phyloP scores from a whole-genome alignment of 495 filamentous ascomycete species.

The Amniculicola lignicola region DNA sequence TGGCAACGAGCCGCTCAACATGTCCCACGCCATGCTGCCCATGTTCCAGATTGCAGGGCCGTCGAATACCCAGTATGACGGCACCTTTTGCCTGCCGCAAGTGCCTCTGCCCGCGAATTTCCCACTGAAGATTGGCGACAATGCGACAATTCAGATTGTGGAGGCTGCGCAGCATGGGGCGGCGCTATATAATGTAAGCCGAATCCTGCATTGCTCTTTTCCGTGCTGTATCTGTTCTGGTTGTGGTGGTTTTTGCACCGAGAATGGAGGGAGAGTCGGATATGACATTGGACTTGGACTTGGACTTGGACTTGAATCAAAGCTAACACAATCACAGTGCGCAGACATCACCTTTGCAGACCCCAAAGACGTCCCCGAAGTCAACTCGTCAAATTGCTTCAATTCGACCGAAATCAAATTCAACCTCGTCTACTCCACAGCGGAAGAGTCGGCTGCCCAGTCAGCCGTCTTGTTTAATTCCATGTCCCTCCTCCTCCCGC shows the following conservation, averaged over 20 bases:
- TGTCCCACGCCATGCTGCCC: constrained; percentile 78
- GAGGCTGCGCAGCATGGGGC: constrained; percentile 89
- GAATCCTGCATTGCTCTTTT: background rate
- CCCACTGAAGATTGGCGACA: constrained; percentile 72
- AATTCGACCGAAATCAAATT: constrained; percentile 71
- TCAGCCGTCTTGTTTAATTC: constrained; percentile 11
- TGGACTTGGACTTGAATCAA: background rate
- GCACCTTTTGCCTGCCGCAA: constrained; percentile 84
- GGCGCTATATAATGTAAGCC: constrained; percentile 81
- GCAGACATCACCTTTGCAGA: constrained; percentile 85
- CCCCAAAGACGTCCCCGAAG: constrained; percentile 60
- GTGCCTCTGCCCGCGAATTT: constrained; percentile 77
- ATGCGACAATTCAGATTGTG: constrained; percentile 92
- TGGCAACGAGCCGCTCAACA: constrained; percentile 78
- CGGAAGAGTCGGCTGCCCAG: constrained; percentile 15
- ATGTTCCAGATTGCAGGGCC: constrained; percentile 87
- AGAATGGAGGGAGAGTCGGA: too few species aligned
- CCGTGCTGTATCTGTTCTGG: too few species aligned
- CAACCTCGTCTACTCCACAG: constrained; percentile 66
- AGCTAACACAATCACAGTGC: constrained; percentile 58
- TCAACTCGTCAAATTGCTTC: constrained; percentile 78
- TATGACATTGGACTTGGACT: too few species aligned
- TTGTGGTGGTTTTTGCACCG: too few species aligned
- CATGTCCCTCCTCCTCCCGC: constrained; percentile 11
- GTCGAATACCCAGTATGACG: constrained; percentile 73